Base-by-base conservation (phyloP, 805 yeast species). In the Teunomyces gatunensis region DNA sequence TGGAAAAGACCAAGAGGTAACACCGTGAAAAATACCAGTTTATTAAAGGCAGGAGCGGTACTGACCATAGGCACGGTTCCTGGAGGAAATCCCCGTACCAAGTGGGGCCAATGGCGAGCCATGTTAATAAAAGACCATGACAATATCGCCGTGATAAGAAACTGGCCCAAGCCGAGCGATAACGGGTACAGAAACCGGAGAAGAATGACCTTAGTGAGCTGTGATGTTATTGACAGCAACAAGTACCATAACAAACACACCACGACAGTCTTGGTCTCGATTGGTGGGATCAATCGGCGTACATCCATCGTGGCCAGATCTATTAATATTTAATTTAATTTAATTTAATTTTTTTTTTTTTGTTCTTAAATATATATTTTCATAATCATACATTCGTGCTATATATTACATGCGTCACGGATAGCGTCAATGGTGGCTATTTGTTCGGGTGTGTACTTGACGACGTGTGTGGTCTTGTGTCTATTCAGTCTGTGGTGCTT, bases 1-100 rank as follows among this genome's bases (percentile, higher is more conserved):
- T 84, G 89, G 58, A 84, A 81, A 9, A 82, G 59, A 0, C 88
- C 87, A 60, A 84, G 68, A 0, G 90, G 90, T 21, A 83, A 58
- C 6, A 81, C 74, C 47, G 73, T 70, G 10, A 80, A 47, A 3
- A 82, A 61, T 29, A 73, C 70, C 20, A 58, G 64, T 48, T 53
- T 52, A 41, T 52, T 53, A 35, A 63, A 58, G 2, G 64, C 45
- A 4, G 69, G 63, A 12, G 45, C 30, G 23, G 52, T 52, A 5
- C 53, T 29, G 39, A 67, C 66, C 0, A 49, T 39, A 1, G 88
- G 88, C 4, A 83, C 76, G 0, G 81, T 73, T 0, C 85, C 84
- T 6, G 53, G 49, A 0, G 88, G 87, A 52, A 85, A 83, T 7
- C 61, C 45, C 1, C 50, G 43, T 39, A 61, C 60, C 10, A 74